Conservation (phyloP, 2,329 filamentous ascomycete genomes). For the Ophiocordyceps camponoti-leonardi region DNA sequence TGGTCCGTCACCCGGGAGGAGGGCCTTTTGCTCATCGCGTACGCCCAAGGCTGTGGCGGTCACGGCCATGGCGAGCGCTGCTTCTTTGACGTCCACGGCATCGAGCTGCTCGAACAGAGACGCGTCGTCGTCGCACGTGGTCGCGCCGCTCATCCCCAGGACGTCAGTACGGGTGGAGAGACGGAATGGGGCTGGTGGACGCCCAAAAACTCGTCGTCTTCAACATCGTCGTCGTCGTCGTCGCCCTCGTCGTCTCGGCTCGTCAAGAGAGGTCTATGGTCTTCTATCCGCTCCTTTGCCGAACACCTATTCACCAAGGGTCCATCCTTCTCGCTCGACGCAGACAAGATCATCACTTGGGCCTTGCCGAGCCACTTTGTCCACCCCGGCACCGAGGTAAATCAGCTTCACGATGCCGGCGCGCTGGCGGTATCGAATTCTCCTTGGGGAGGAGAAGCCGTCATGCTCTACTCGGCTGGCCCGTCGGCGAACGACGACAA, state of each 20-base stretch:
- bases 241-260: neutral
- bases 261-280: neutral
- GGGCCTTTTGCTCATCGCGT: constrained; percentile 11
- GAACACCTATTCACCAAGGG: constrained; percentile 1
- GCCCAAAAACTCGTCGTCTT: neutral
- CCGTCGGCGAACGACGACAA: neutral
- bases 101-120: constrained; percentile 4
- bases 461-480: constrained; percentile 10
- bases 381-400: neutral
- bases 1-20: constrained; percentile 6
- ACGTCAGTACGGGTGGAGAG: constrained; percentile 7
- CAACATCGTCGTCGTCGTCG: neutral
- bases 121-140: constrained; percentile 7
- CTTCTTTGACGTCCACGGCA: constrained; percentile 10
- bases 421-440: constrained; percentile 7
- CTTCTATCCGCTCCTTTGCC: neutral
- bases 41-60: constrained; percentile 9
- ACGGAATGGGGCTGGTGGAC: constrained; percentile 11
- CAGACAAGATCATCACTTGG: constrained; percentile 6
- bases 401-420: constrained; percentile 5
- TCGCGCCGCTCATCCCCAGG: constrained; percentile 6
- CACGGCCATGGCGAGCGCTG: constrained; percentile 11
- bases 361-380: constrained; percentile 5
- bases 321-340: constrained; percentile 2
- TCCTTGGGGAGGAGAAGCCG: constrained; percentile 12